These are phyloP conservation scores for Trichoderma polysporum DNA, from an alignment of 2,329 filamentous ascomycete genomes.

Conservation along the genomic window DNA sequence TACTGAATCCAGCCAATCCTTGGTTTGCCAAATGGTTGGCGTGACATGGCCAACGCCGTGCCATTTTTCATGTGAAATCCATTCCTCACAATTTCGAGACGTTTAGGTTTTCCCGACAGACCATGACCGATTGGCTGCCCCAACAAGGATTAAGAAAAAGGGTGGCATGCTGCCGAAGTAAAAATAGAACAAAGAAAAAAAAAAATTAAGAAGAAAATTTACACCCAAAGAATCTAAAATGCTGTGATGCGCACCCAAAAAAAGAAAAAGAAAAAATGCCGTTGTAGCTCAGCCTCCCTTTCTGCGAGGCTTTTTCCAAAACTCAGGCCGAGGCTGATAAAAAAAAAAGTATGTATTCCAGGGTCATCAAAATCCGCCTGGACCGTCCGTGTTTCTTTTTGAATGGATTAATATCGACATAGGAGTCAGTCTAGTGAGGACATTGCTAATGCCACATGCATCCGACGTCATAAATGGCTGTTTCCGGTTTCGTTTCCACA, in stretches of 20 bases:
- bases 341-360: conserved; percentile 17
- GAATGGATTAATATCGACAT: background rate
- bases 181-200: conserved; percentile 22
- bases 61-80: background rate
- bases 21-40: background rate
- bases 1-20: background rate
- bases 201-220: conserved; percentile 28
- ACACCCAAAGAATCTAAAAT: conserved; percentile 17
- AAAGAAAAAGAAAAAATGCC: background rate
- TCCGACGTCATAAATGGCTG: conserved; percentile 39
- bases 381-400: background rate
- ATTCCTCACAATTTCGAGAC: background rate
- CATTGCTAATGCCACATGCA: conserved; percentile 47
- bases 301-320: conserved; percentile 14
- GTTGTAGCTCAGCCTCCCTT: conserved; percentile 12
- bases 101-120: background rate
- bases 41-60: background rate
- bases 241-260: background rate
- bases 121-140: background rate
- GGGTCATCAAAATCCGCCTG: background rate
- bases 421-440: background rate
- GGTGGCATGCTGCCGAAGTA: background rate
- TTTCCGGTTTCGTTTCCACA: conserved; percentile 31
- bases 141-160: background rate
- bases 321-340: conserved; percentile 1